phyloP scores from a whole-genome alignment of 345 rosid species.

The Hypericum androsaemum region DNA sequence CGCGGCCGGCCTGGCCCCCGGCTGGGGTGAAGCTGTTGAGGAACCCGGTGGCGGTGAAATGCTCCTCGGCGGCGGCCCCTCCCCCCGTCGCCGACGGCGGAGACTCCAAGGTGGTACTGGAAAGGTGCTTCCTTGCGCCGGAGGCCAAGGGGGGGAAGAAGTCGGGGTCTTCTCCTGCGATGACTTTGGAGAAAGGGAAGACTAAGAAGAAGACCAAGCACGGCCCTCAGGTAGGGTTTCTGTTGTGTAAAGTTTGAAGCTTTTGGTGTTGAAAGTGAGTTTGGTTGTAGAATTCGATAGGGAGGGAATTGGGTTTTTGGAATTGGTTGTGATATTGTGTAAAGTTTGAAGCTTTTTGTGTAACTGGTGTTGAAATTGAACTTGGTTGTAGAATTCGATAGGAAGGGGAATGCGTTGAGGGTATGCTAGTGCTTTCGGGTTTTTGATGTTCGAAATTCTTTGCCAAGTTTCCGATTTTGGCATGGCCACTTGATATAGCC shows the following conservation, averaged over 20 bases:
- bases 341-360: not conserved
- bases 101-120: conserved; percentile 33
- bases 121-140: conserved; percentile 47
- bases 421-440: no score
- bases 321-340: not conserved
- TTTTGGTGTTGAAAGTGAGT: no score
- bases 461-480: no score
- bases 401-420: no score
- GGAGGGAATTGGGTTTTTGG: no score
- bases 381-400: no score
- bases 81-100: conserved; percentile 8
- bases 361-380: no score
- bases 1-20: not conserved
- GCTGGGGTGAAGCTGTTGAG: not conserved
- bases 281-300: no score
- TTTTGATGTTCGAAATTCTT: no score
- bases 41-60: not conserved
- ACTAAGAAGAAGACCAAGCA: conserved; percentile 47
- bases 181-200: conserved; percentile 86
- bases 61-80: conserved; percentile 8
- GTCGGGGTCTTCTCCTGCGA: conserved; percentile 61
- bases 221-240: conserved; percentile 62
- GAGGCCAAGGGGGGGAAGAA: conserved; percentile 36
- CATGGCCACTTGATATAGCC: no score
- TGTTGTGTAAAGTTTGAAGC: not conserved